Conservation (phyloP, 306 rosid species). For the Carpinus viminea region DNA sequence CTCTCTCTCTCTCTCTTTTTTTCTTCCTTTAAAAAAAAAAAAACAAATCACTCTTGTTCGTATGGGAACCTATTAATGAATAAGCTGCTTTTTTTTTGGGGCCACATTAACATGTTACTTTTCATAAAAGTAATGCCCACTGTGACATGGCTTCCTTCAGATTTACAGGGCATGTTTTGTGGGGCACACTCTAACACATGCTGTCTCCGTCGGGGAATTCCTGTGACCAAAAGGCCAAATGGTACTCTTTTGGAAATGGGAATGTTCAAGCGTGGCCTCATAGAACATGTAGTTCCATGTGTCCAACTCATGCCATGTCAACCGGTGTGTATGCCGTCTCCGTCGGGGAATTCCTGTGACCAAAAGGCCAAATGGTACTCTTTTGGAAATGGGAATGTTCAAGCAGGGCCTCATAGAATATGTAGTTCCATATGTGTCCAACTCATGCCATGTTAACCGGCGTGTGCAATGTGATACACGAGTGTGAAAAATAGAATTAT, state of each 20-base stretch:
- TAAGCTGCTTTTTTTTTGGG: too few species aligned
- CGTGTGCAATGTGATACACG: too few species aligned
- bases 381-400: not conserved
- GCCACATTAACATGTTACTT: not conserved
- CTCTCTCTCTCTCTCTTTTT: too few species aligned
- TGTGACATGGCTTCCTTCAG: not conserved
- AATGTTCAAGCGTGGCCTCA: not conserved
- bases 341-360: too few species aligned
- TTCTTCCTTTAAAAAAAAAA: too few species aligned
- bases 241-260: not conserved
- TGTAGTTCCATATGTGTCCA: not conserved
- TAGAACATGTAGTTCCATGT: not conserved
- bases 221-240: too few species aligned
- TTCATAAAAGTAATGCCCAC: conserved; percentile 2
- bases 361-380: not conserved
- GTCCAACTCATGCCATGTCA: too few species aligned
- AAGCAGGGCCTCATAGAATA: not conserved
- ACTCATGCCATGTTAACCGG: too few species aligned
- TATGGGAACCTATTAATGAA: too few species aligned
- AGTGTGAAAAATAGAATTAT: too few species aligned
- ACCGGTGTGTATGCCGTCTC: not conserved
- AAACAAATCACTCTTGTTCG: too few species aligned
- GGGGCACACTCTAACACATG: not conserved
- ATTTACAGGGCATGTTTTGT: not conserved
- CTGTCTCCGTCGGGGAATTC: not conserved